Evolutionary conservation across 352 stramenopile genomes (phyloP), one percentile per base, ranked within the genome.

Genomic region (Globisporangium megalacanthum): DNA sequence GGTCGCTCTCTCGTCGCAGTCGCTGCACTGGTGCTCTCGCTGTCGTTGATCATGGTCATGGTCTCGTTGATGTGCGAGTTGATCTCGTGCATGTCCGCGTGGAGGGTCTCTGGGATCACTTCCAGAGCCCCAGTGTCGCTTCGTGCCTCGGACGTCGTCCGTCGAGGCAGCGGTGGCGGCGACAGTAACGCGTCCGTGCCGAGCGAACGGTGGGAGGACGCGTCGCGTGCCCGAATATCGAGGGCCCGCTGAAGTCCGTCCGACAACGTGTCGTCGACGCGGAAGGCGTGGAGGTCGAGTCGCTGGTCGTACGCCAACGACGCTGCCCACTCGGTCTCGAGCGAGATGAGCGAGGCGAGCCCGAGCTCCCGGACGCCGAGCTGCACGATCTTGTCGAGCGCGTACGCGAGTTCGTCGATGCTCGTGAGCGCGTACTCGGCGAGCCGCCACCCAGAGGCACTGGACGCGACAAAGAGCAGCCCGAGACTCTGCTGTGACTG

Each of bases 401-500:
- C 54, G 41, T 79, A 84, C 44, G 80, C 58, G 17, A 82, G 62
- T 25, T 84, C 74, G 22, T 81, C 72, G 25, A 78, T 60, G n/a
- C 49, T 72, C 14, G 25, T 56, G 7, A 73, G 19, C 15, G 52
- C 49, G 22, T 69, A 58, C 15, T 73, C 58, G 1, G 61, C 29
- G 4, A 84, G 44, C 1, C 66, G 51, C 72, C 74, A 84, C 22
- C 77, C 68, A 14, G 55, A 78, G 29, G 63, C 55, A 29, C 60
- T 52, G 15, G 53, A 71, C 8, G 68, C 58, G 6, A 64, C 61
- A 39, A 84, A 64, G 31, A 84, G 52, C 45, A 84, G 55, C 3
- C 60, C 52, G 19, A 82, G 58, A 13, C 35, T 68, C 13, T 64
- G 63, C 17, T 84, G 64, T n/a, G 63, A 39, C 15, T 49, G 54